These are phyloP conservation scores for Trematosphaeria pertusa DNA, from an alignment of 2,329 filamentous ascomycete genomes.

Conservation along the genomic window DNA sequence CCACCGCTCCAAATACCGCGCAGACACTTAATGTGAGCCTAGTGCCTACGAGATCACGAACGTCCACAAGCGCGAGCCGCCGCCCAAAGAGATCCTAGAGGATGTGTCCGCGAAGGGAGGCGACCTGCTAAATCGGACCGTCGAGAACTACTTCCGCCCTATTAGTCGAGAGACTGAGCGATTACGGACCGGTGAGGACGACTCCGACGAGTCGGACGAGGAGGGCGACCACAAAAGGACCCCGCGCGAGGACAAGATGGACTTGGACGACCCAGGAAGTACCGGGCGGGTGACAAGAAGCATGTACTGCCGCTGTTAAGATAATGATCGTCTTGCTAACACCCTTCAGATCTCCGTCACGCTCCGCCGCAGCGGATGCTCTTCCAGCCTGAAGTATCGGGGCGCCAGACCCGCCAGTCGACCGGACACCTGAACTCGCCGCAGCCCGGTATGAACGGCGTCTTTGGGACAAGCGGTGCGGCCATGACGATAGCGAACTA, in stretches of 20 bases:
- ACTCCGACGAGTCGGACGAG: slow-evolving; percentile 55
- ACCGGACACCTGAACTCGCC: slow-evolving; percentile 50
- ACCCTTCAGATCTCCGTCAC: slow-evolving; percentile 67
- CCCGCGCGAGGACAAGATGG: slow-evolving; percentile 60
- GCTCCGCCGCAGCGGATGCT: slow-evolving; percentile 85
- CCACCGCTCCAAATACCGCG: slow-evolving; percentile 3
- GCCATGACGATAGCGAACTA: slow-evolving; percentile 71
- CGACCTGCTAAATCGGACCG: slow-evolving; percentile 76
- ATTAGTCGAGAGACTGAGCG: slow-evolving; percentile 56
- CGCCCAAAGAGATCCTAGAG: slow-evolving; percentile 87
- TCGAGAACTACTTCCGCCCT: slow-evolving; percentile 72
- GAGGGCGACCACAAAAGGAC: slow-evolving; percentile 53
- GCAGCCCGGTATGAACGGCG: slow-evolving; percentile 52
- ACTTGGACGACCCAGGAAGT: slow-evolving; percentile 57
- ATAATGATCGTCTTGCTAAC: slow-evolving; percentile 34
- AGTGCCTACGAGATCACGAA: slow-evolving; percentile 83
- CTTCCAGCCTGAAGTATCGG: slow-evolving; percentile 79
- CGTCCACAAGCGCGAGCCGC: slow-evolving; percentile 79
- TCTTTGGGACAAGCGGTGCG: slow-evolving; percentile 41
- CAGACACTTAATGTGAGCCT: slow-evolving; percentile 17
- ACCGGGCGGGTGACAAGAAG: slow-evolving; percentile 47
- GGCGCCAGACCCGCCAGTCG: slow-evolving; percentile 68
- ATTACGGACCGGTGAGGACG: slow-evolving; percentile 62
- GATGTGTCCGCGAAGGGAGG: slow-evolving; percentile 81
- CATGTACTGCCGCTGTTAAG: slow-evolving; percentile 16